Percentiles rank a stretch among this genome's conserved stretches.
These are phyloP conservation scores for Vaccinium macrocarpon DNA, from an alignment of 148 eudicot genomes.

Conservation along the genomic window DNA sequence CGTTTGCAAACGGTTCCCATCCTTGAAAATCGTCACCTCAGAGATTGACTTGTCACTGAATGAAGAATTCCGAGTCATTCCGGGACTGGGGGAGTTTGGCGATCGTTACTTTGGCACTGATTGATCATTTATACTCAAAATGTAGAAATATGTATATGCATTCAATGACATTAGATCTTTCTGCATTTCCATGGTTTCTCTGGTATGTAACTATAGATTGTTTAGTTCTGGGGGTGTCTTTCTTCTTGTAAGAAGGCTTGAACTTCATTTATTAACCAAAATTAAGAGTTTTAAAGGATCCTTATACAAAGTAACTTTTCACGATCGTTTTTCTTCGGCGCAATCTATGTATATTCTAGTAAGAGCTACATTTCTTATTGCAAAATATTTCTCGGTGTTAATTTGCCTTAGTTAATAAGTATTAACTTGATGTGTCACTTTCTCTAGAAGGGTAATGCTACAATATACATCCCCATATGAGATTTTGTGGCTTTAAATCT, in stretches of 20 bases:
- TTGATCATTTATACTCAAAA: slow-evolving; percentile 17
- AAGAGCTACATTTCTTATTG: too few species aligned
- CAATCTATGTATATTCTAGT: too few species aligned
- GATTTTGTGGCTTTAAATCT: too few species aligned
- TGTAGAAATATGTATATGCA: background rate
- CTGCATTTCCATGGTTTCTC: background rate
- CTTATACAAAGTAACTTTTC: too few species aligned
- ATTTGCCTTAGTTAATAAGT: too few species aligned
- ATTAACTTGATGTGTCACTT: too few species aligned
- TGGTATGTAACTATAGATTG: background rate
- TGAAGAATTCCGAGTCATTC: slow-evolving; percentile 83
- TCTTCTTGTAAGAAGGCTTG: background rate
- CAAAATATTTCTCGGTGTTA: too few species aligned
- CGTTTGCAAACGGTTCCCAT: slow-evolving; percentile 74
- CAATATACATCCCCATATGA: too few species aligned
- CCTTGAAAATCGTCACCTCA: slow-evolving; percentile 87
- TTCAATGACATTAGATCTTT: background rate
- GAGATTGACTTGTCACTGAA: slow-evolving; percentile 82
- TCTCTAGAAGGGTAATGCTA: too few species aligned
- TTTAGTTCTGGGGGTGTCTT: background rate
- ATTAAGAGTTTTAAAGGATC: too few species aligned
- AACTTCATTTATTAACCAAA: too few species aligned
- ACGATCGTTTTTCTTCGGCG: too few species aligned
- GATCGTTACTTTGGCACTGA: slow-evolving; percentile 98
- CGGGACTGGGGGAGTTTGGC: slow-evolving; percentile 97